A percentile compares a stretch with the other conserved stretches of the same genome.
phyloP scores from a whole-genome alignment of 2,329 filamentous ascomycete genomes.

The Paraphaeosphaeria minitans region DNA sequence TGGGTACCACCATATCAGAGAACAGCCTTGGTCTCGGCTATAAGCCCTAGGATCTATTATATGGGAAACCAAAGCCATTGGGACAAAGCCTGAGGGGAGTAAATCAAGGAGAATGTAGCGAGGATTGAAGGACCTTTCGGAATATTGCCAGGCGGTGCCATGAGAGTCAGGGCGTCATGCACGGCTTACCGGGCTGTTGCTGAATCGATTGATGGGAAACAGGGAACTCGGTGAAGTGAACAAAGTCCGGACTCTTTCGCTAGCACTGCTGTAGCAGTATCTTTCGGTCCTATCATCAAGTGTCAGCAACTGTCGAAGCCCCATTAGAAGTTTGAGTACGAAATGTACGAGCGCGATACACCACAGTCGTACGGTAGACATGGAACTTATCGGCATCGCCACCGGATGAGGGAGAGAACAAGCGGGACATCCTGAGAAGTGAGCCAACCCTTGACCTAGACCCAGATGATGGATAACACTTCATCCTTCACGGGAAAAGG shows the following conservation, averaged over 20 bases:
- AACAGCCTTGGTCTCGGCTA: slow-evolving; percentile 2
- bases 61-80: neutral
- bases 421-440: neutral
- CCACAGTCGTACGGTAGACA: neutral
- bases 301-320: neutral
- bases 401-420: neutral
- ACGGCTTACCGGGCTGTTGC: too few species aligned
- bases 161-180: too few species aligned
- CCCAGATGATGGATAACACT: neutral
- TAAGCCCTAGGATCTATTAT: neutral
- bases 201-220: too few species aligned
- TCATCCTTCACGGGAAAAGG: neutral
- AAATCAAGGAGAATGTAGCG: too few species aligned
- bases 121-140: too few species aligned
- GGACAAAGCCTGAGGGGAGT: neutral
- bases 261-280: too few species aligned
- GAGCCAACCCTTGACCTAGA: neutral
- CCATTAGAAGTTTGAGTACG: too few species aligned
- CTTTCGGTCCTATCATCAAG: neutral
- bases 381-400: neutral
- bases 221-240: too few species aligned
- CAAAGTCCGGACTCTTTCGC: too few species aligned
- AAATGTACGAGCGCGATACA: neutral
- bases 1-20: neutral
- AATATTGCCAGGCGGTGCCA: too few species aligned